Base-by-base conservation (phyloP, 352 stramenopile species). In the Globisporangium acanthophoron region DNA sequence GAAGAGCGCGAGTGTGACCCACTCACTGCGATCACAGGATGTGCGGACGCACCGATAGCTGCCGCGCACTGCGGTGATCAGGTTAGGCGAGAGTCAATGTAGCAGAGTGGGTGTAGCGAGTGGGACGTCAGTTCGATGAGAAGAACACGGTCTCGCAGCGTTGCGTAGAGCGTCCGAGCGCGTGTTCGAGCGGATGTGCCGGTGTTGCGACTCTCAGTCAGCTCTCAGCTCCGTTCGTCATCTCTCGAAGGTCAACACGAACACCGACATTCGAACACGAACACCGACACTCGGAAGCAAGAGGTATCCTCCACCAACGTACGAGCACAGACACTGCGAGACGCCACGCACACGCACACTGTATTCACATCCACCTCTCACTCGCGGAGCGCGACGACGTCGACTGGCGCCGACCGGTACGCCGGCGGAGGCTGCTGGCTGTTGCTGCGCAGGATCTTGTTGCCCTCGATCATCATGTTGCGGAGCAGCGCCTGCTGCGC, bases 391-490 rank as follows among this genome's bases (percentile, higher is more conserved):
- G 39, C 9, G 39, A 44, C 9, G 13, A n/a, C 13, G 39, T 44
- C 39, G 5, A n/a, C 9, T 13, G 9, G 39, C 13, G 39, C 9
- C 39, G 11, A 13, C 8, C 12, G 37, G 37, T 41, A 13, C 39
- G 39, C 3, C 39, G 9, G 39, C 13, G 39, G 39, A 12, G 13
- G 40, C 9, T 45, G 40, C 40, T 45, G 40, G 40, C 5, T 5
- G 13, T 16, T 45, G 24, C 60, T 16, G 2, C 16, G 55, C 78
- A 88, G 87, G 39, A 90, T 88, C 67, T 87, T 87, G 59, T 88
- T 73, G 53, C 80, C 80, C 52, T 90, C 76, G 62, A 85, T 69
- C 59, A 87, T 74, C 76, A 90, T 88, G 37, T 75, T 86, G 21
- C 80, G 74, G 29, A 91, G 54, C 24, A 91, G 67, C 56, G 76